Base-by-base conservation (phyloP, 306 rosid genomes). In the Cucurbita argyrosperma region DNA sequence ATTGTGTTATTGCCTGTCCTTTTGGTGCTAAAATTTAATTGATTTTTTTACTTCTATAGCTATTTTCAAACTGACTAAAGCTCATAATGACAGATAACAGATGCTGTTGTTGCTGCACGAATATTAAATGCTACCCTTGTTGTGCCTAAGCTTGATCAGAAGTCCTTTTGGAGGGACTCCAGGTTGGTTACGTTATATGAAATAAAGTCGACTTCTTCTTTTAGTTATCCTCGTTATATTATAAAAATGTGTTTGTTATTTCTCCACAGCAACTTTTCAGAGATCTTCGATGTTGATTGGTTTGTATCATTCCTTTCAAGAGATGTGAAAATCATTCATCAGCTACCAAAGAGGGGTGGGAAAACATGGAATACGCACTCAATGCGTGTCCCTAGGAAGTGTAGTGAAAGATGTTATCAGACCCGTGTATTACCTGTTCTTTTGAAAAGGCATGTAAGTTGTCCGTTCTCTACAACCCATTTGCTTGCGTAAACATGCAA, bases 301-400 rank as follows among this genome's bases (percentile, higher is more conserved):
- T 95, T 95, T 82, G 74, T 88, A 82, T 88, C 91, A 14, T 78
- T 55, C 80, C 85, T 95, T 53, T 86, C 90, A 58, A 84, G 89
- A 74, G 99, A 95, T 77, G 88, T 95, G 80, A 91, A 89, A 82
- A 88, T 95, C 74, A 85, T 91, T 82, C 88, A 87, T 85, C 90
- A 87, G 61, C 96, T 91, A 59, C 97, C 99, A 38, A 84, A 77
- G 59, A 89, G 75, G 84, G 86, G 96, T 59, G 86, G 91, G 62
- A 87, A 84, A 85, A 63, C 72, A 30, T 82, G 87, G 85, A 84
- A 83, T 75, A 74, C 92, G 46, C 79, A 88, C 79, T 78, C 84
- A 55, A 89, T 95, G 97, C 96, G 95, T 64, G 99, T 95, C 63
- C 99, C 97, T 35, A 86, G 99, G 86, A 95, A 95, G 83, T 95